Evolutionary conservation across 495 filamentous ascomycete genomes (phyloP), one percentile per base, ranked within the genome.

Genomic region (Aspergillus campestris): DNA sequence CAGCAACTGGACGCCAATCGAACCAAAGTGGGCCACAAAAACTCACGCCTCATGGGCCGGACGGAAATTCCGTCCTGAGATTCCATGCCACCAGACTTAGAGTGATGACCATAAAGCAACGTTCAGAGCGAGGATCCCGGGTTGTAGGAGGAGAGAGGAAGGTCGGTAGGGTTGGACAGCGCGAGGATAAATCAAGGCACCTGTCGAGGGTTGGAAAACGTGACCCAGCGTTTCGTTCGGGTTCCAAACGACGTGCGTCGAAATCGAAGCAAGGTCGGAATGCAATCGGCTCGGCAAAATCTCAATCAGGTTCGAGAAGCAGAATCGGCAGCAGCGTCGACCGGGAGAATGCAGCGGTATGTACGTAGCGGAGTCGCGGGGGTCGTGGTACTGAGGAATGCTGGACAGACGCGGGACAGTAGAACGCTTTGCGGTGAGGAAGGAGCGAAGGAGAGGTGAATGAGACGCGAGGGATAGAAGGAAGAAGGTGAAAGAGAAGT

Each of bases 11-110:
- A 30, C n/a, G 6, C 8, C 7, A 10, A 40, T 34, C 5, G 11
- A 33, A 34, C n/a, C 3, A 8, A 24, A 38, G 27, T 29, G 27
- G 12, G 47, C 30, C 7, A 49, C 6, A 45, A 34, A 36, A 34
- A 69, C 72, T 59, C 49, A 75, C 73, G 59, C 69, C 72, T 75
- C 74, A 78, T 78, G 37, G 69, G 59, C 33, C 74, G 71, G 62
- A 77, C 66, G 57, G 69, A 67, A 47, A 75, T 67, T 59, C 70
- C 69, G 53, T 75, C 72, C 61, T 69, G 61, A 59, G 66, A 61
- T 52, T 72, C 70, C 70, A 73, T 73, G 56, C 63, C 70, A 60
- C 59, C 56, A 58, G 50, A 46, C 31, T 46, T 37, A 32, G 47
- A 30, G 40, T 49, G 36, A 47, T 50, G 51, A 63, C 57, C 67